Conservation (phyloP, 257 asterid genomes). For the Parsonsia alboflavescens region DNA sequence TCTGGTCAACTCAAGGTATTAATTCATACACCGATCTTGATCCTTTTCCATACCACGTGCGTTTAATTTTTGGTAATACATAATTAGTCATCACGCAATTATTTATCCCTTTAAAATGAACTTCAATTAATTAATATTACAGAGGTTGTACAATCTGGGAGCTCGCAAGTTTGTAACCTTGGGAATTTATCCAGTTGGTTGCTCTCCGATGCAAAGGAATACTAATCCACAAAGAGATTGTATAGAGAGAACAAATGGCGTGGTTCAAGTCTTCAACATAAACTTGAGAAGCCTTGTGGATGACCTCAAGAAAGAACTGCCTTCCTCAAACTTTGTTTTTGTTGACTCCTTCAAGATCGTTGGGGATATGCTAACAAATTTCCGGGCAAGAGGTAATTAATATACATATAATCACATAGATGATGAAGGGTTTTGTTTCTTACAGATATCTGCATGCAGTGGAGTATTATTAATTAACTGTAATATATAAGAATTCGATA, state of each 20-base stretch:
- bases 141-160: conserved; percentile 61
- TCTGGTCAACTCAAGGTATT: conserved; percentile 49
- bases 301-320: conserved; percentile 41
- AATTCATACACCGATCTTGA: too few species aligned
- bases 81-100: too few species aligned
- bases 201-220: conserved; percentile 49
- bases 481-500: too few species aligned
- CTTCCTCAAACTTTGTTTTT: conserved; percentile 49
- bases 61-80: too few species aligned
- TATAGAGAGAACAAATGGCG: conserved; percentile 32
- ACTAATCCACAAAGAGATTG: conserved; percentile 33
- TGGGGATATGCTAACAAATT: conserved; percentile 41
- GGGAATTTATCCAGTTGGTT: conserved; percentile 65
- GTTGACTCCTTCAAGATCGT: conserved; percentile 54
- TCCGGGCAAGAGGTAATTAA: conserved; percentile 38
- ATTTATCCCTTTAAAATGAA: too few species aligned
- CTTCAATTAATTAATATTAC: conserved; percentile 14
- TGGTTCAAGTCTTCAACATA: conserved; percentile 44
- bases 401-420: too few species aligned
- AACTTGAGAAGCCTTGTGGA: conserved; percentile 40
- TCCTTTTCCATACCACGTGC: too few species aligned
- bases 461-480: too few species aligned
- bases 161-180: conserved; percentile 66
- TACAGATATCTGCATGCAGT: too few species aligned
- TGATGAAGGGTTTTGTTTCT: too few species aligned